Base-by-base conservation (phyloP, 495 filamentous ascomycete genomes). In the Aspergillus kassunensis region DNA sequence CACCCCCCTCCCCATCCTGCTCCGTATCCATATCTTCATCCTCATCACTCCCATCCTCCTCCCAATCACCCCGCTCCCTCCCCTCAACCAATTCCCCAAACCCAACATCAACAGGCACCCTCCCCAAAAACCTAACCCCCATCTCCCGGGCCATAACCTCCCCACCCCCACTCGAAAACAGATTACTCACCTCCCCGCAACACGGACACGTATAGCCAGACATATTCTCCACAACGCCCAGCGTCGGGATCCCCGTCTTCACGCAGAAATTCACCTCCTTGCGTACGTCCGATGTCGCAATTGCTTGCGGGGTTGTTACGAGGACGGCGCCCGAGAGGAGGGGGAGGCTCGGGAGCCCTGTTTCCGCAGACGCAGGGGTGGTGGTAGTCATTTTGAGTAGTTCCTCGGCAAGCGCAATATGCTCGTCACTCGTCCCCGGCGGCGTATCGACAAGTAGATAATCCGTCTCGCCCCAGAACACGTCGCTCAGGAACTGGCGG, bases 221-320 rank as follows among this genome's bases (percentile, higher is more conserved):
- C 95, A 98, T 97, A 68, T 98, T 98, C 74, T 98, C 93, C 31
- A 98, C 77, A 2, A 98, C 91, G 0, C 93, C 93, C 27, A 97
- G 74, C 16, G 95, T 82, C 11, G 80, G 72, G 34, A 98, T 83
- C 16, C 83, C 82, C 6, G 88, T 91, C 74, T 97, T 97, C 20
- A 72, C 74, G 67, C 93, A 98, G 62, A 98, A 97, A 63, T 96
- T 97, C 37, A 97, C 79, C 64, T 97, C 95, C 68, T 97, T 98
- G 61, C 87, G 82, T 34, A 98, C 93, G 66, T 98, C 93, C 3
- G 87, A 87, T 9, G 90, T 95, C 21, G 90, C 85, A 25, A 98
- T 86, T 2, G 92, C 95, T 69, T 98, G 93, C 0, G 93, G 93
- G 0, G 95, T 97, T 10, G 93, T 98, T 2, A 98, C 92, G 1